Conservation (phyloP, 495 filamentous ascomycete species). For the Penicillium waksmanii region DNA sequence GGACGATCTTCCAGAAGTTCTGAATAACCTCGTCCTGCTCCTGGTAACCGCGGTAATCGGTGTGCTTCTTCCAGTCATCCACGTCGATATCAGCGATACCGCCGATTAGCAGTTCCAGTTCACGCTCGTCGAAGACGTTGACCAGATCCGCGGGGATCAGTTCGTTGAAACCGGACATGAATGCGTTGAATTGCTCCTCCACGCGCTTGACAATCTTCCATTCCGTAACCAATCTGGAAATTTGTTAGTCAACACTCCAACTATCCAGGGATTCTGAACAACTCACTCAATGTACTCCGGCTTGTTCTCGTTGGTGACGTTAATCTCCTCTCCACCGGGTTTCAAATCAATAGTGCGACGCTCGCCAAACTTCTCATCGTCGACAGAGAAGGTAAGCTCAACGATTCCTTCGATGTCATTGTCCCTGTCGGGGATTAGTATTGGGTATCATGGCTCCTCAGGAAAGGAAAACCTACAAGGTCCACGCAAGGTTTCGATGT, state of each 20-base stretch:
- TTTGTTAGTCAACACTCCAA: neutral
- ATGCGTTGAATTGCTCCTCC: conserved; percentile 96
- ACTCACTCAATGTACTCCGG: conserved; percentile 89
- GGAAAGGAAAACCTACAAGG: conserved; percentile 59
- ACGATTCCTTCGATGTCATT: conserved; percentile 94
- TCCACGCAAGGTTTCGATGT: conserved; percentile 94
- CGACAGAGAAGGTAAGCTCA: conserved; percentile 92
- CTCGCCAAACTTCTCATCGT: conserved; percentile 97
- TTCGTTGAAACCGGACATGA: conserved; percentile 96
- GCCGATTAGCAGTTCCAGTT: conserved; percentile 94
- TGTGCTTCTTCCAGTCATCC: conserved; percentile 99
- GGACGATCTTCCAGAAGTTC: conserved; percentile 98
- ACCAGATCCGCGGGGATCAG: conserved; percentile 95
- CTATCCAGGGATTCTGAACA: neutral
- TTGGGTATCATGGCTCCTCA: neutral
- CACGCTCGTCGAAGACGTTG: conserved; percentile 98
- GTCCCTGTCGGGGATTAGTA: conserved; percentile 57
- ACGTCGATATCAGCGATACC: conserved; percentile 99
- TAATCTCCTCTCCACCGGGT: conserved; percentile 84
- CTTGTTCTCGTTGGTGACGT: conserved; percentile 97
- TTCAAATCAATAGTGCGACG: conserved; percentile 91
- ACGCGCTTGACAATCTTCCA: conserved; percentile 99
- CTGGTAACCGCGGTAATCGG: conserved; percentile 99
- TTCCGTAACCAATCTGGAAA: conserved; percentile 80
- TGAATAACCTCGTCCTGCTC: conserved; percentile 95